Conservation (phyloP, 768 basidiomycete species). For the Tubosaeta sp. region DNA sequence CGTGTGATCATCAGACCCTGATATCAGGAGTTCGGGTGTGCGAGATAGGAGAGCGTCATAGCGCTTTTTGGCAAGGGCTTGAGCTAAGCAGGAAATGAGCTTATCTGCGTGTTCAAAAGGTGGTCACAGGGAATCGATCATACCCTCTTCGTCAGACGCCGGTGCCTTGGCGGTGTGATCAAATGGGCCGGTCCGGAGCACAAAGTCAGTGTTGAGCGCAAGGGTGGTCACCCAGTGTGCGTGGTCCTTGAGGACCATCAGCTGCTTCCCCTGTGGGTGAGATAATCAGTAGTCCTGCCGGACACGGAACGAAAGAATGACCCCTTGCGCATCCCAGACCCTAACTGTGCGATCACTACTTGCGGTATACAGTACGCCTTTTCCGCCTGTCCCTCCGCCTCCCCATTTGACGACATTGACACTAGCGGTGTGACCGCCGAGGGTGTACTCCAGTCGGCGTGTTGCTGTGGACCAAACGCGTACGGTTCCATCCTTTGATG, state of each 20-base stretch:
- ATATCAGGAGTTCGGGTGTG: slow-evolving; percentile 80
- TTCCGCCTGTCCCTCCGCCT: slow-evolving; percentile 63
- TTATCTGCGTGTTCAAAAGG: background rate
- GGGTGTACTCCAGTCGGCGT: slow-evolving; percentile 70
- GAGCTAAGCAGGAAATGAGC: slow-evolving; percentile 44
- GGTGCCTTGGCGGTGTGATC: slow-evolving; percentile 83
- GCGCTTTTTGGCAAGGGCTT: slow-evolving; percentile 68
- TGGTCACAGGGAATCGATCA: slow-evolving; percentile 6
- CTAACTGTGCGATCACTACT: slow-evolving; percentile 92
- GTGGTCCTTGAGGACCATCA: slow-evolving; percentile 88
- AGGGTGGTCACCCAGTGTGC: slow-evolving; percentile 99
- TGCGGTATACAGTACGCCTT: slow-evolving; percentile 87
- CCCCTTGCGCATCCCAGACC: slow-evolving; percentile 86
- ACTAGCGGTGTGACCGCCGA: slow-evolving; percentile 91
- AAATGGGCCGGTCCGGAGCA: slow-evolving; percentile 91
- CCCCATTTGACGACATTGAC: slow-evolving; percentile 98
- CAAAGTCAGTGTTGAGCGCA: slow-evolving; percentile 91
- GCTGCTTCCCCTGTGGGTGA: slow-evolving; percentile 66
- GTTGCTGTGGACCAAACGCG: slow-evolving; percentile 86
- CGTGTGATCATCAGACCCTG: slow-evolving; percentile 97
- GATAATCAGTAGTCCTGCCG: slow-evolving; percentile 2
- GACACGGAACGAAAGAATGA: slow-evolving; percentile 30
- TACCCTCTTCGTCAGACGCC: slow-evolving; percentile 78
- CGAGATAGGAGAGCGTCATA: slow-evolving; percentile 66
- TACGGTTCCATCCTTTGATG: slow-evolving; percentile 94